Base-by-base conservation (phyloP, 2,329 filamentous ascomycete species). In the Diaporthe caulivora region DNA sequence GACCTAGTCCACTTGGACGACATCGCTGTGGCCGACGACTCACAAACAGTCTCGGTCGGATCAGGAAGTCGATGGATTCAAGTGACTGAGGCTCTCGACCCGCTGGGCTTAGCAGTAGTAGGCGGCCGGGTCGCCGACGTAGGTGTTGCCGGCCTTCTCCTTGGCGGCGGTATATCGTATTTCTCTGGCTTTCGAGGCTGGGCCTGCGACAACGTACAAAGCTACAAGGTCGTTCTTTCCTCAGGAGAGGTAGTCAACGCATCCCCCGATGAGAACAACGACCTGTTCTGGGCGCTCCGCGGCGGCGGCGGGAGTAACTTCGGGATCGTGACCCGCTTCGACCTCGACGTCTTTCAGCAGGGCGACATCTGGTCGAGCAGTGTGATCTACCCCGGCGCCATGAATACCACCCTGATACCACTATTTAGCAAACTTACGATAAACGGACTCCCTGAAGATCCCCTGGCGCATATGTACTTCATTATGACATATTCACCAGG, bases 151-250 rank as follows among this genome's bases (percentile, higher is more conserved):
- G 87, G 86, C 1, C 80, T 87, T 34, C 76, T 84, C 9, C 82
- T 87, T 1, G 86, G 86, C 8, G 85, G 87, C 37, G 88, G 88
- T 7, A 83, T 88, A 26, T 87, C 86, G 0, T 88, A 83, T 79
- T 86, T 88, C 76, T 82, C 84, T 3, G 82, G 83, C 0, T 79
- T 79, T 0, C 78, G 83, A 26, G 87, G 88, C 3, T 86, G 84
- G 78, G 84, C 82, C 9, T 87, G 84, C 72, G 86, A 88, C 76
- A 86, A 83, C n/a, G 83, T 87, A 15, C 76, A 77, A 31, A 83
- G 81, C 42, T 87, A 81, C 64, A 80, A 88, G 75, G 81, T 90
- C 11, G 87, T 90, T 0, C 80, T 87, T 0, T 83, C 85, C 0
- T 81, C 83, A 11, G 87, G 87, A 0, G 74, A 78, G 0, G 80